These are phyloP conservation scores for Paraconiothyrium brasiliense DNA, from an alignment of 2,329 filamentous ascomycete genomes.

Conservation along the genomic window DNA sequence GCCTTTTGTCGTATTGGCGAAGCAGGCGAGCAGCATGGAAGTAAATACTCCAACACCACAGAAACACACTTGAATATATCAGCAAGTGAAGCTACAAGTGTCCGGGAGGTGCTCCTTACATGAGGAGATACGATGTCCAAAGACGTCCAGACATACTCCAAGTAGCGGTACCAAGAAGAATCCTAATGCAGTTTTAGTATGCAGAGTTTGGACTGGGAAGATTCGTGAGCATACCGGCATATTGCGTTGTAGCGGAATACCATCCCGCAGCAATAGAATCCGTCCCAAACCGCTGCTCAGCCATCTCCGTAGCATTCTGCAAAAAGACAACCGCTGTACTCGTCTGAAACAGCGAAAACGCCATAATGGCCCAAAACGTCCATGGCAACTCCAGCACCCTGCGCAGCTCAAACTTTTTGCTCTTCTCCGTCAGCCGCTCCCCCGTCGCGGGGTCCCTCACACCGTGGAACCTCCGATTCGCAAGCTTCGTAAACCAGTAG, in stretches of 20 bases:
- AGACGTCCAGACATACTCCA: constrained; percentile 65
- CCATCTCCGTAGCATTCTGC: constrained; percentile 69
- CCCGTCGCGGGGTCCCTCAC: constrained; percentile 65
- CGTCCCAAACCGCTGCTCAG: constrained; percentile 67
- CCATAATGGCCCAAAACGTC: constrained; percentile 66
- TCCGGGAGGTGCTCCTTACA: constrained; percentile 37
- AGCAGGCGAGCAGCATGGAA: constrained; percentile 65
- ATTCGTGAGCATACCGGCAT: constrained; percentile 49
- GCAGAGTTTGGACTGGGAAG: not conserved
- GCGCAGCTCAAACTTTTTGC: constrained; percentile 64
- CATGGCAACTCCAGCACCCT: constrained; percentile 68
- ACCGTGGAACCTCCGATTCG: constrained; percentile 58
- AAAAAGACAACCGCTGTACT: constrained; percentile 64
- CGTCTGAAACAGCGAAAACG: constrained; percentile 68
- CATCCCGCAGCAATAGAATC: constrained; percentile 65
- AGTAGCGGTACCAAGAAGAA: constrained; percentile 68
- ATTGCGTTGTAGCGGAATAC: constrained; percentile 67
- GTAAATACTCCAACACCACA: constrained; percentile 63
- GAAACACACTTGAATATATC: constrained; percentile 40
- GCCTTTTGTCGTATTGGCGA: constrained; percentile 58
- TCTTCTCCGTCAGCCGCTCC: constrained; percentile 68
- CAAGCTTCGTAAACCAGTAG: constrained; percentile 65
- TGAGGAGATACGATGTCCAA: constrained; percentile 62
- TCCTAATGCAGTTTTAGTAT: constrained; percentile 13
- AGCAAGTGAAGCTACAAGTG: not conserved